These are phyloP conservation scores for Capsicum pubescens DNA, from an alignment of 257 asterid genomes.

Conservation along the genomic window DNA sequence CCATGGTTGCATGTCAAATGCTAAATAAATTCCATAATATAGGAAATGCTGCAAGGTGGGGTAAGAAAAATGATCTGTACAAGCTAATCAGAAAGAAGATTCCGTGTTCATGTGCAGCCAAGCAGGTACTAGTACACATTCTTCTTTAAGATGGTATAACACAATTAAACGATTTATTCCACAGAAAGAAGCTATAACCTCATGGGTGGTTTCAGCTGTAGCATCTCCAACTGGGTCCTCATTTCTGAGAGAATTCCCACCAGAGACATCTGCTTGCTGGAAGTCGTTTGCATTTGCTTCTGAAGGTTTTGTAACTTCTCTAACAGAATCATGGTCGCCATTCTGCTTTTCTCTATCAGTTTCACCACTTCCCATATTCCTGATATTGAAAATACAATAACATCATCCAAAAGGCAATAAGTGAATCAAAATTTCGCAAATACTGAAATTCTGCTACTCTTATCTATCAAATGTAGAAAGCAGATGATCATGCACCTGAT, in stretches of 20 bases:
- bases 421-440: not conserved
- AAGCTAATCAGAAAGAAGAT: not conserved
- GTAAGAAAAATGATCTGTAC: constrained; percentile 16
- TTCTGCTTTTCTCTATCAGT: constrained; percentile 43
- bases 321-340: constrained; percentile 44
- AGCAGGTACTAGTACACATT: constrained; percentile 18
- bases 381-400: constrained; percentile 26
- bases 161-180: not conserved
- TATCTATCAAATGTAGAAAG: constrained; percentile 17
- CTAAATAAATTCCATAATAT: not conserved
- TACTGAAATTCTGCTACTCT: not conserved
- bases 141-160: constrained; percentile 29
- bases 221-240: constrained; percentile 37
- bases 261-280: constrained; percentile 46
- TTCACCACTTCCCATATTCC: constrained; percentile 59
- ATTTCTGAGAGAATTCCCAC: constrained; percentile 42
- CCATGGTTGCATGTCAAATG: not conserved
- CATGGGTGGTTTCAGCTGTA: constrained; percentile 34
- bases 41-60: constrained; percentile 23
- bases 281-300: constrained; percentile 48
- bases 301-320: constrained; percentile 44
- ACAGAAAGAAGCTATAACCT: constrained; percentile 50
- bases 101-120: not conserved
- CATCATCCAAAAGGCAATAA: constrained; percentile 29
- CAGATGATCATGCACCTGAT: constrained; percentile 49